Conservation (phyloP, 768 basidiomycete species). For the Collybia mongolica region DNA sequence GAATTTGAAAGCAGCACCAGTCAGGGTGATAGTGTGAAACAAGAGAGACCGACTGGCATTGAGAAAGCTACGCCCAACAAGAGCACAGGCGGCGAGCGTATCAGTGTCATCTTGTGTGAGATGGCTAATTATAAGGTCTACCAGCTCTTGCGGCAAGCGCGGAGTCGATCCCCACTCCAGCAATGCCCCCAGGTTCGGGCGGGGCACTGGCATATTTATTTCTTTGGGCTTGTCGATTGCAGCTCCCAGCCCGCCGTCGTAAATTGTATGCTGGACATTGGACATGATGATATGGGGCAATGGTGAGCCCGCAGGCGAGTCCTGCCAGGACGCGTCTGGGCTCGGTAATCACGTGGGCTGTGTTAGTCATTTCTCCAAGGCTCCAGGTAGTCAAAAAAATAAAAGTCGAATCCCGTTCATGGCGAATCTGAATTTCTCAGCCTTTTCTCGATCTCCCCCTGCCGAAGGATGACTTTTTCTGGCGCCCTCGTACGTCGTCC, state of each 20-base stretch:
- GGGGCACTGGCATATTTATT: not conserved
- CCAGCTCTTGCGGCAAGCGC: constrained; percentile 1
- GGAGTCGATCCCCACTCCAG: too few species aligned
- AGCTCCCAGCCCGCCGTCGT: too few species aligned
- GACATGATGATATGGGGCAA: not conserved
- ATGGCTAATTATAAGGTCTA: not conserved
- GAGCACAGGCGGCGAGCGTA: not conserved
- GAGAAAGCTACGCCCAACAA: not conserved
- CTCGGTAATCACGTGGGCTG: too few species aligned
- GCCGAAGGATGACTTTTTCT: constrained; percentile 74
- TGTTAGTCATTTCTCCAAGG: too few species aligned
- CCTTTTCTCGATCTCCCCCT: not conserved
- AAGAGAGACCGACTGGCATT: not conserved
- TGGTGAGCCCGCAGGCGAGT: too few species aligned
- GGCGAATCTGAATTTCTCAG: not conserved
- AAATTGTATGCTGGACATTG: too few species aligned
- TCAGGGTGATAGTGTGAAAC: not conserved
- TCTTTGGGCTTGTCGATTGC: not conserved
- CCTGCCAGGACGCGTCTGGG: too few species aligned
- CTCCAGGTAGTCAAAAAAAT: too few species aligned
- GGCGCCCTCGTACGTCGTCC: constrained; percentile 68
- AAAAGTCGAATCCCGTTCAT: too few species aligned
- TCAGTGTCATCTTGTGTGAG: not conserved
- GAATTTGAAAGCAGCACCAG: not conserved
- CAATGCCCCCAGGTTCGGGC: too few species aligned